phyloP scores from a whole-genome alignment of 345 rosid genomes.

The Isatis tinctoria region DNA sequence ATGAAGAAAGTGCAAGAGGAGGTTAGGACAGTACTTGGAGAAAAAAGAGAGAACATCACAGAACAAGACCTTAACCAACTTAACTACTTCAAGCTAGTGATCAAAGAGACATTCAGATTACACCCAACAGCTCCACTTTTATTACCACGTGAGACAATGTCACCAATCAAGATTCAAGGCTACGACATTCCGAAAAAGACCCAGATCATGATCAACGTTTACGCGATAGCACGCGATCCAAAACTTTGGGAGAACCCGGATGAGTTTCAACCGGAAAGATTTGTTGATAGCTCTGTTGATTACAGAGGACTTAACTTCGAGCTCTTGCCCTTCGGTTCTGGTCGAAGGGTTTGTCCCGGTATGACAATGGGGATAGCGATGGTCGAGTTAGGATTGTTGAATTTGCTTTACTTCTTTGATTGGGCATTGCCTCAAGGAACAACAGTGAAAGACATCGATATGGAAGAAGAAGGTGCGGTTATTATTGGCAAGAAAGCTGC shows the following conservation, averaged over 20 bases:
- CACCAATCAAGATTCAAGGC: slow-evolving; percentile 36
- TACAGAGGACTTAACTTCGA: slow-evolving; percentile 43
- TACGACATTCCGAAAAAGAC: slow-evolving; percentile 37
- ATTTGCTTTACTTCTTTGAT: slow-evolving; percentile 31
- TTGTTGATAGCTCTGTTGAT: slow-evolving; percentile 33
- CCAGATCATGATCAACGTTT: slow-evolving; percentile 35
- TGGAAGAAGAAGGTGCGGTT: slow-evolving; percentile 29
- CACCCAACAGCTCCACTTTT: slow-evolving; percentile 52
- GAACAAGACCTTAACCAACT: slow-evolving; percentile 38
- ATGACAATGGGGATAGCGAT: slow-evolving; percentile 35
- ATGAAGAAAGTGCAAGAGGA: slow-evolving; percentile 64
- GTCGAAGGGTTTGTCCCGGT: slow-evolving; percentile 29
- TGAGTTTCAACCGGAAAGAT: slow-evolving; percentile 47
- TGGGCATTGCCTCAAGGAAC: slow-evolving; percentile 30
- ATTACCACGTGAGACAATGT: slow-evolving; percentile 46
- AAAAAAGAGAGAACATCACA: slow-evolving; percentile 18
- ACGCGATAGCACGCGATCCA: slow-evolving; percentile 49
- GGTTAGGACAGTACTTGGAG: slow-evolving; percentile 38
- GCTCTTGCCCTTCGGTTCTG: slow-evolving; percentile 36
- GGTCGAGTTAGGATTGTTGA: slow-evolving; percentile 28
- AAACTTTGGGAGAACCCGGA: slow-evolving; percentile 38
- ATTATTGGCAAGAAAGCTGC: slow-evolving; percentile 25
- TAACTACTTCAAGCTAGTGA: slow-evolving; percentile 41
- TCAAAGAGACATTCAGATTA: slow-evolving; percentile 53
- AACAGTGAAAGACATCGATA: slow-evolving; percentile 25